phyloP scores from a whole-genome alignment of 2,329 filamentous ascomycete genomes.

The Diaporthe humulicola region DNA sequence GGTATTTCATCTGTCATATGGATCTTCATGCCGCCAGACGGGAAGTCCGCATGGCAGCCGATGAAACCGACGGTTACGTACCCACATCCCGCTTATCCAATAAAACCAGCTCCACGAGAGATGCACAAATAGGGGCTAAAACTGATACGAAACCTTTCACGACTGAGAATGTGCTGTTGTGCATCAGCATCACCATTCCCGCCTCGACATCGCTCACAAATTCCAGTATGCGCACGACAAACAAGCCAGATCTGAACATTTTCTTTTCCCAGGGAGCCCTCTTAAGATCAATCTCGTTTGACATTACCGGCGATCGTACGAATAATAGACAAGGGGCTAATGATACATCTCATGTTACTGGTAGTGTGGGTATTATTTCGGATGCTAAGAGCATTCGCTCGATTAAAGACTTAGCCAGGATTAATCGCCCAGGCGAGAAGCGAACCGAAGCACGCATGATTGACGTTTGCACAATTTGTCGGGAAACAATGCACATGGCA shows the following conservation, averaged over 20 bases:
- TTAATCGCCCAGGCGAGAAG: neutral
- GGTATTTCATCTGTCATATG: conserved; percentile 25
- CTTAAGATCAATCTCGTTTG: neutral
- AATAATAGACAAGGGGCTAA: neutral
- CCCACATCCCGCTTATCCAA: conserved; percentile 28
- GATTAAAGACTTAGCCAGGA: neutral
- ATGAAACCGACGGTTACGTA: conserved; percentile 6
- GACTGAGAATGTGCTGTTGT: conserved; percentile 29
- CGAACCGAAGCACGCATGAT: neutral
- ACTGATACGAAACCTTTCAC: conserved; percentile 33
- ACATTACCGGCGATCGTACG: conserved; percentile 1
- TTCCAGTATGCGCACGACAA: neutral
- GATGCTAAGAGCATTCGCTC: neutral
- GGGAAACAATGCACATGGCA: neutral
- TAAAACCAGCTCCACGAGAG: neutral
- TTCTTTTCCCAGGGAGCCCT: neutral
- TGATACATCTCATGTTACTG: neutral
- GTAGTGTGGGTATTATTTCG: conserved; percentile 2
- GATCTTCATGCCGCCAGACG: conserved; percentile 20
- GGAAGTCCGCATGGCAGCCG: conserved; percentile 6
- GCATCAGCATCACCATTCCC: conserved; percentile 16
- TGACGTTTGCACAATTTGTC: neutral
- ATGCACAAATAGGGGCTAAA: conserved; percentile 23
- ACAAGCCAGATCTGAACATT: too few species aligned
- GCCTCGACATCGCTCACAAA: neutral